Percentiles rank a stretch among this genome's conserved stretches.
Evolutionary conservation across 108 stramenopile genomes (phyloP).

Genomic region (Skeletonema tropicum): DNA sequence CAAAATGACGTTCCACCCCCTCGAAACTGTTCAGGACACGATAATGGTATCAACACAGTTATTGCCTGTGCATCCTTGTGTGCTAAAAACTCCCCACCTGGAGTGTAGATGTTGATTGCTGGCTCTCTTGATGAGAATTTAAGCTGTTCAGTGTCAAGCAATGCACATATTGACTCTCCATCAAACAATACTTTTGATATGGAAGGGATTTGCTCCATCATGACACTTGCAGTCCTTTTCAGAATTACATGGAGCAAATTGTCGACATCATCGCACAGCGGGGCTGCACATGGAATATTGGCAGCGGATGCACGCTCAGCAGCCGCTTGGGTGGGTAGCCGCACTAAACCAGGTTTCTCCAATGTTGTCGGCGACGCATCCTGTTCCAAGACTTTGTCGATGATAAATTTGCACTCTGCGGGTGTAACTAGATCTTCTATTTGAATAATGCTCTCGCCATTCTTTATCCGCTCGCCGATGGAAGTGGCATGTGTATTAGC

Average conservation of each 20-base stretch:
- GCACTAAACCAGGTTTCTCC: neutral
- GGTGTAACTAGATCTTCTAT: constrained; percentile 10
- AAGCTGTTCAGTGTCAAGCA: constrained; percentile 7
- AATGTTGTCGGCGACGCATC: neutral
- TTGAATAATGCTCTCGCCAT: constrained; percentile 8
- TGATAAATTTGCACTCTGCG: constrained; percentile 1
- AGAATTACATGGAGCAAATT: neutral
- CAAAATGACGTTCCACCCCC: constrained; percentile 24
- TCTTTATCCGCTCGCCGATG: constrained; percentile 13
- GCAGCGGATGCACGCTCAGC: neutral
- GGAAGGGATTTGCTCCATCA: constrained; percentile 21
- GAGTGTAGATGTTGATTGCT: constrained; percentile 46
- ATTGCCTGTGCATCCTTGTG: constrained; percentile 51
- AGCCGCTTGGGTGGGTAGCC: neutral
- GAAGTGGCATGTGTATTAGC: neutral
- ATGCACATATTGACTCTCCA: constrained; percentile 2
- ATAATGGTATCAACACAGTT: constrained; percentile 43
- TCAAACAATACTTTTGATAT: constrained; percentile 31
- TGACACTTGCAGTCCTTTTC: neutral
- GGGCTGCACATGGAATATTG: neutral
- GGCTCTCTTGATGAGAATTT: constrained; percentile 37
- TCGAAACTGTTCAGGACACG: constrained; percentile 19
- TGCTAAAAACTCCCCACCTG: constrained; percentile 34
- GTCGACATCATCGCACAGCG: neutral
- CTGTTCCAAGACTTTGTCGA: neutral